Evolutionary conservation across 495 filamentous ascomycete species (phyloP), one percentile per base, ranked within the genome.

Genomic region (Daldinia caldariorum): DNA sequence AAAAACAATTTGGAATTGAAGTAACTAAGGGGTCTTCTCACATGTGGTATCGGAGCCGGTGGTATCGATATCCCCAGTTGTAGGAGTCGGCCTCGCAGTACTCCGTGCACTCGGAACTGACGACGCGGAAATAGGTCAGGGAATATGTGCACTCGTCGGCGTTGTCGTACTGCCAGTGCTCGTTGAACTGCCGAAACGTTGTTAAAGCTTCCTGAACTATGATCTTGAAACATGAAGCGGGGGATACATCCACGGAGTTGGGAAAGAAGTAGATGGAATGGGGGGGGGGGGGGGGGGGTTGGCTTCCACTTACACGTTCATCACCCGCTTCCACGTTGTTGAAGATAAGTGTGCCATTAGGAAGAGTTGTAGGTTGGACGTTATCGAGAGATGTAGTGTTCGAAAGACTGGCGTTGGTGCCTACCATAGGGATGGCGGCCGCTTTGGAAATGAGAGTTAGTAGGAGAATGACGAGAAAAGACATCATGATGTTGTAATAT

Each of bases 21-120:
- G 12, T 51, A 4, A 20, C 1, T 13, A 37, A 20, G 29, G 10
- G 26, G 26, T 26, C 6, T 34, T 49, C 56, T 65, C 37, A 69
- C 70, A 73, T 43, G 26, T 73, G 58, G 26, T 67, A 66, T 32
- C 71, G 54, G 12, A 66, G 18, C 13, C 67, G 54, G 41, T 69
- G 67, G 39, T 26, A 64, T 50, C 20, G n/a, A 6, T 57, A 37
- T 2, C 58, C 62, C 58, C 49, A 53, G 22, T 66, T 41, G 35
- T 58, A 71, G 35, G 53, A 29, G 16, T 69, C 60, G 58, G 62
- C 67, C 39, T 66, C 67, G 47, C 57, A 62, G 35, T 63, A 73
- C 35, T 70, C 71, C n/a, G 67, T 67, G 35, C 63, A 73, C 55
- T 73, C 67, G 6, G 59, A 61, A 14, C 43, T 63, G 58, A 72